A percentile compares a stretch with the other conserved stretches of the same genome.
Evolutionary conservation across 805 yeast species (phyloP).

Genomic region (Teunomyces cretensis): DNA sequence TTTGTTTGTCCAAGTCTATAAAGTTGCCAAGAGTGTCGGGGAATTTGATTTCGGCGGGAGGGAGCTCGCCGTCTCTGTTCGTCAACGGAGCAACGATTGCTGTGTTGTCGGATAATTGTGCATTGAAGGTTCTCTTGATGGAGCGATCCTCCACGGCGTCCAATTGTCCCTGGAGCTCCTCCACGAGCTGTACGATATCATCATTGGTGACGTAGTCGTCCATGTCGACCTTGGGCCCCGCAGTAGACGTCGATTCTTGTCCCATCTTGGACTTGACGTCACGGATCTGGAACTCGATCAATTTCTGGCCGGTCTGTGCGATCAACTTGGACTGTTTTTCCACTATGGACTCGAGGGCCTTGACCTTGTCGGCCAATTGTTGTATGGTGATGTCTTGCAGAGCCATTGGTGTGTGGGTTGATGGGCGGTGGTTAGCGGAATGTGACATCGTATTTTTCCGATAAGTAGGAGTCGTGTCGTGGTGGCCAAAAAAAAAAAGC

Average conservation of each 20-base stretch:
- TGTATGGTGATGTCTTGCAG: not conserved
- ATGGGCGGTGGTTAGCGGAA: too few relatives aligned
- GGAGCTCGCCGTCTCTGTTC: constrained; percentile 77
- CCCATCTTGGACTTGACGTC: constrained; percentile 39
- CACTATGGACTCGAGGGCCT: constrained; percentile 51
- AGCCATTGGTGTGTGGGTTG: not conserved
- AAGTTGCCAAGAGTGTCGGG: constrained; percentile 63
- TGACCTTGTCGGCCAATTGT: constrained; percentile 27
- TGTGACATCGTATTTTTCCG: not conserved
- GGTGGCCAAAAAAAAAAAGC: not conserved
- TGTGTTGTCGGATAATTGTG: constrained; percentile 45
- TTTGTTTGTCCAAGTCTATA: constrained; percentile 41
- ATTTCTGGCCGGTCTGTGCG: constrained; percentile 76
- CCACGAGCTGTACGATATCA: constrained; percentile 82
- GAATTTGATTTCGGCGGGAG: constrained; percentile 45
- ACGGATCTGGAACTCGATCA: constrained; percentile 65
- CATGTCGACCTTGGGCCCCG: constrained; percentile 16
- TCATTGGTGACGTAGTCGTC: constrained; percentile 76
- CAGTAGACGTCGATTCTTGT: not conserved
- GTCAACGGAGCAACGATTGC: constrained; percentile 61
- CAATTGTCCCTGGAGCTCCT: constrained; percentile 86
- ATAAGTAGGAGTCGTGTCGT: not conserved
- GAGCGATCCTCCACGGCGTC: constrained; percentile 76
- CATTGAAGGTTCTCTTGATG: constrained; percentile 67
- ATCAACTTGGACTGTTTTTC: constrained; percentile 65